These are phyloP conservation scores for Prunus mira DNA, from an alignment of 306 rosid species.

Conservation along the genomic window DNA sequence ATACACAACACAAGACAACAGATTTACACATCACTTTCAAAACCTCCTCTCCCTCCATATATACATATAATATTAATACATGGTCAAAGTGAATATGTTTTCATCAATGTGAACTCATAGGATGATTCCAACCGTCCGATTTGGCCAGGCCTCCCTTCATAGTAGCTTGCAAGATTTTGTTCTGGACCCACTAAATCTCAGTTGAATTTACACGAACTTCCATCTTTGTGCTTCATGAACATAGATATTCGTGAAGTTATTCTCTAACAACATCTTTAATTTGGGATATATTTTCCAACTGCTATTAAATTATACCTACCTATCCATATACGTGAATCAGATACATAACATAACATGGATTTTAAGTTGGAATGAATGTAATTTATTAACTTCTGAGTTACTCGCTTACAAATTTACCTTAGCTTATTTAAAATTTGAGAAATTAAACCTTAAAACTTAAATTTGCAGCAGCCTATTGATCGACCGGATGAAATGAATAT, in stretches of 20 bases:
- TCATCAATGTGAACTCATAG: constrained; percentile 3
- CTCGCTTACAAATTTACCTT: rapidly evolving
- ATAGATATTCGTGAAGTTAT: not conserved
- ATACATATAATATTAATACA: not conserved
- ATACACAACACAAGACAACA: not conserved
- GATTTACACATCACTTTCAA: not conserved
- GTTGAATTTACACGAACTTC: not conserved
- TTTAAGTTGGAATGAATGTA: too few relatives aligned
- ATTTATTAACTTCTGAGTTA: too few relatives aligned
- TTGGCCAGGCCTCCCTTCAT: not conserved
- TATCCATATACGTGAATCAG: too few relatives aligned
- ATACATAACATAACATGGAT: too few relatives aligned
- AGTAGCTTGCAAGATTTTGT: not conserved
- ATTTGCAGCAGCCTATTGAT: too few relatives aligned
- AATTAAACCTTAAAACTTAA: too few relatives aligned
- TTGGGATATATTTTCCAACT: too few relatives aligned
- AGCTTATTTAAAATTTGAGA: too few relatives aligned
- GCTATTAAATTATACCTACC: too few relatives aligned
- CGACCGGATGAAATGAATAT: too few relatives aligned
- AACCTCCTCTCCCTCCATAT: not conserved
- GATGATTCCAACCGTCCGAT: constrained; percentile 19
- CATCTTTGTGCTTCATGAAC: not conserved
- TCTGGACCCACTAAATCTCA: constrained; percentile 29
- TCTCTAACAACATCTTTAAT: too few relatives aligned
- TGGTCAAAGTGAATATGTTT: not conserved